Percentiles rank a stretch among this genome's conserved stretches.
phyloP scores from a whole-genome alignment of 2,329 filamentous ascomycete genomes.

The Hirsutella rhossiliensis region DNA sequence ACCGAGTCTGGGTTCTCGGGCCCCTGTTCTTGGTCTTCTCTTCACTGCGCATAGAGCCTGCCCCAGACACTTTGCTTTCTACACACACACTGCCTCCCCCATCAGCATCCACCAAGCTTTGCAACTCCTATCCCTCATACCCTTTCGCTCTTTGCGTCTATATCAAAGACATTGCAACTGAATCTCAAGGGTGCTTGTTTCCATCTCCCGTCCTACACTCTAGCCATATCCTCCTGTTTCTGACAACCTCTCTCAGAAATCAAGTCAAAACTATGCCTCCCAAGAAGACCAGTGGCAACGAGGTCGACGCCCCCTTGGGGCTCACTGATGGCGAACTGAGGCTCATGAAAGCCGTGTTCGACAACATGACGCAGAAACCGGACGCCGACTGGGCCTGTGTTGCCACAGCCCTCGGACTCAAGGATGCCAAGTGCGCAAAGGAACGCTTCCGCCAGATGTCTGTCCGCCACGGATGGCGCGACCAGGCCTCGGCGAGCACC shows the following conservation, averaged over 20 bases:
- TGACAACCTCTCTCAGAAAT: background rate
- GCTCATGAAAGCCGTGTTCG: slow-evolving; percentile 28
- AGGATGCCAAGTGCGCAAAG: slow-evolving; percentile 28
- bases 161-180: too few species aligned
- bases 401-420: slow-evolving; percentile 22
- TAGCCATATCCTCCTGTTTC: too few species aligned
- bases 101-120: too few species aligned
- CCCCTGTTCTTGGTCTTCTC: too few species aligned
- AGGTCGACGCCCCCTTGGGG: slow-evolving; percentile 9
- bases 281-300: slow-evolving; percentile 15
- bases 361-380: slow-evolving; percentile 27
- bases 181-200: too few species aligned
- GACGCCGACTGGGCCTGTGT: slow-evolving; percentile 29
- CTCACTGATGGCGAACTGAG: slow-evolving; percentile 23
- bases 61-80: too few species aligned
- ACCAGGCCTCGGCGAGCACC: slow-evolving; percentile 4
- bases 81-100: too few species aligned
- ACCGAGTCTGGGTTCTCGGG: too few species aligned
- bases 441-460: slow-evolving; percentile 29
- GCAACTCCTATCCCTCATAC: too few species aligned
- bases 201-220: too few species aligned
- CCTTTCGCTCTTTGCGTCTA: too few species aligned
- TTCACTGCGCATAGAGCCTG: too few species aligned
- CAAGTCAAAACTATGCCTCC: slow-evolving; percentile 14
- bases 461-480: slow-evolving; percentile 26